Evolutionary conservation across 257 asterid genomes (phyloP).

Genomic region (Prunella vulgaris): DNA sequence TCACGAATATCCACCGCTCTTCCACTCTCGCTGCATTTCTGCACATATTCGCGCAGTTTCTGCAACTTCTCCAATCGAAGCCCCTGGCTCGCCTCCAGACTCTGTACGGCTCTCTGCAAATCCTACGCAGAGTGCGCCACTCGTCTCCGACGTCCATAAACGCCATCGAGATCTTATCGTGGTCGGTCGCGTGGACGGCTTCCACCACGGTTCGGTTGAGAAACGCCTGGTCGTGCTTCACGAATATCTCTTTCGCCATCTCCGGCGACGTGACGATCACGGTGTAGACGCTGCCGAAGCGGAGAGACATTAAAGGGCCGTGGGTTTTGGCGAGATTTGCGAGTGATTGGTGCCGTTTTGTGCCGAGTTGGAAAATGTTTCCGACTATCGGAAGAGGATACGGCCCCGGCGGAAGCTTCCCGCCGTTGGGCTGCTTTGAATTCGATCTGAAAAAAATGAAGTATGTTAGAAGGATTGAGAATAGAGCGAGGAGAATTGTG

Average conservation of each 20-base stretch:
- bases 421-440: neutral
- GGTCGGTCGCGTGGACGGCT: neutral
- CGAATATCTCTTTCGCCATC: slow-evolving; percentile 28
- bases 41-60: slow-evolving; percentile 15
- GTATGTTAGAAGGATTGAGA: neutral
- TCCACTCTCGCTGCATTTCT: neutral
- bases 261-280: slow-evolving; percentile 33
- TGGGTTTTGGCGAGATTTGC: slow-evolving; percentile 23
- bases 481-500: neutral
- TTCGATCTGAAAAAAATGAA: neutral
- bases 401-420: slow-evolving; percentile 11
- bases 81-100: slow-evolving; percentile 24
- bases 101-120: slow-evolving; percentile 23
- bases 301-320: slow-evolving; percentile 27
- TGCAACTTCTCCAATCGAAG: slow-evolving; percentile 29
- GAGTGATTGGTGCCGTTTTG: slow-evolving; percentile 22
- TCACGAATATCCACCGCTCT: slow-evolving; percentile 27
- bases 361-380: slow-evolving; percentile 18
- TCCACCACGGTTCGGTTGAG: neutral
- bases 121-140: slow-evolving; percentile 36
- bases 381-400: slow-evolving; percentile 17
- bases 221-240: slow-evolving; percentile 22
- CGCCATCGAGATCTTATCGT: slow-evolving; percentile 16
- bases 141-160: slow-evolving; percentile 22
- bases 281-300: slow-evolving; percentile 10